Evolutionary conservation across 202 grass and related monocot species (phyloP), one percentile per base, ranked within the genome.

Genomic region (Digitaria exilis): DNA sequence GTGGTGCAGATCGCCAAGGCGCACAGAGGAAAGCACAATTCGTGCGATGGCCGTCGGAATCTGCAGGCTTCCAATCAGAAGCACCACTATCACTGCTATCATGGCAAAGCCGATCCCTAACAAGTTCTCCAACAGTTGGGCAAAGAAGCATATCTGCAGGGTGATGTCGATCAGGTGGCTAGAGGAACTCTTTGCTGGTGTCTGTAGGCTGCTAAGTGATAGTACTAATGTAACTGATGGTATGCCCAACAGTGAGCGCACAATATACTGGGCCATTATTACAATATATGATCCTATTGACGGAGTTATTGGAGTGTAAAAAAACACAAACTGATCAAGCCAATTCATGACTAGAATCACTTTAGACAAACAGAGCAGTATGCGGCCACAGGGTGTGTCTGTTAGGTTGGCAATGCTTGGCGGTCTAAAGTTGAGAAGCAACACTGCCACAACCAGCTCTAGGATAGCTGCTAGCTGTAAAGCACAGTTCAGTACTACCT

Each of bases 41-140:
- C 37, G 50, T n/a, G 22, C 11, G n/a, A 39, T 19, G 2, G 71
- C 19, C 3, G 21, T 18, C 9, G 50, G 71, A 34, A 75, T 75
- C 71, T 75, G 71, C 50, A 57, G 12, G 17, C 52, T 73, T 8
- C 70, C 70, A 13, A 34, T 6, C 70, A 73, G 48, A 9, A 73
- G 26, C 17, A 18, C 30, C 31, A 22, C 67, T 44, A 70, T 2
- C 41, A 63, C 32, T 54, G 50, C 50, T 21, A 2, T 54, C 50
- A 1, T 2, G 2, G 15, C 15, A 2, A 6, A 54, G 18, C 0
- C 18, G 19, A 54, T 9, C 6, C 19, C 7, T 8, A 19, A 6
- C 18, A 54, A 54, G 50, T 6, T 21, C 55, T 25, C 22, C 9
- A n/a, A n/a, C n/a, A 58, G n/a, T 58, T 58, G 55, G 3, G 22